These are phyloP conservation scores for Pythium utonaiense DNA, from an alignment of 352 stramenopile species.

Conservation along the genomic window DNA sequence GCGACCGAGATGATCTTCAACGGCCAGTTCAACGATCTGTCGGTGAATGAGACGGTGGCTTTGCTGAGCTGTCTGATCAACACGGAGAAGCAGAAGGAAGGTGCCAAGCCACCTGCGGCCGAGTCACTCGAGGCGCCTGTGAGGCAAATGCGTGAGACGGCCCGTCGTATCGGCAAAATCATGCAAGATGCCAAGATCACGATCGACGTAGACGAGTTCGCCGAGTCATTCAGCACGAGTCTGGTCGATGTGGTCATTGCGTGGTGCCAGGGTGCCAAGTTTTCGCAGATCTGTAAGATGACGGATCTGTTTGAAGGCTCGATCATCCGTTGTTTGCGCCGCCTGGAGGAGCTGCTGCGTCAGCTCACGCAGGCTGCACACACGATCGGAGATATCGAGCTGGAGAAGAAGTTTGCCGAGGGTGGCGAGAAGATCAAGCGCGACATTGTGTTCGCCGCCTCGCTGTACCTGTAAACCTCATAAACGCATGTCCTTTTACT, in stretches of 20 bases:
- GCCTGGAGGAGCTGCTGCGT: slow-evolving; percentile 97
- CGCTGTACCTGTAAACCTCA: slow-evolving; percentile 92
- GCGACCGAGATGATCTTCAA: slow-evolving; percentile 99
- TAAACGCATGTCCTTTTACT: neutral
- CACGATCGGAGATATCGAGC: slow-evolving; percentile 96
- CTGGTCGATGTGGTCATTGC: slow-evolving; percentile 98
- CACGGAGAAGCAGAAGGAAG: slow-evolving; percentile 91
- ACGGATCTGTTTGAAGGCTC: slow-evolving; percentile 98
- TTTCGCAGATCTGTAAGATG: slow-evolving; percentile 98
- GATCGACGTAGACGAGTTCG: slow-evolving; percentile 97
- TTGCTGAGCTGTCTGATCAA: slow-evolving; percentile 97
- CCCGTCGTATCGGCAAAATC: slow-evolving; percentile 88
- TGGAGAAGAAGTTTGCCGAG: slow-evolving; percentile 98
- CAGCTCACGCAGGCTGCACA: slow-evolving; percentile 95
- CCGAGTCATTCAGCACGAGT: slow-evolving; percentile 96
- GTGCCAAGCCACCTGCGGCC: slow-evolving; percentile 71
- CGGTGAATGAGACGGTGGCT: slow-evolving; percentile 94
- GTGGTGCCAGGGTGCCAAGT: slow-evolving; percentile 97
- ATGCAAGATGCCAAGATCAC: slow-evolving; percentile 91
- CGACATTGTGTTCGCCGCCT: slow-evolving; percentile 99
- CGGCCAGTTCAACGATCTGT: slow-evolving; percentile 97
- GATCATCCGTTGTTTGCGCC: slow-evolving; percentile 96
- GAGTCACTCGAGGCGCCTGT: slow-evolving; percentile 87
- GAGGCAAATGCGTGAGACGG: slow-evolving; percentile 93
- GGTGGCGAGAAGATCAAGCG: slow-evolving; percentile 96